Base-by-base conservation (phyloP, 2,329 filamentous ascomycete species). In the Neonectria sp. region DNA sequence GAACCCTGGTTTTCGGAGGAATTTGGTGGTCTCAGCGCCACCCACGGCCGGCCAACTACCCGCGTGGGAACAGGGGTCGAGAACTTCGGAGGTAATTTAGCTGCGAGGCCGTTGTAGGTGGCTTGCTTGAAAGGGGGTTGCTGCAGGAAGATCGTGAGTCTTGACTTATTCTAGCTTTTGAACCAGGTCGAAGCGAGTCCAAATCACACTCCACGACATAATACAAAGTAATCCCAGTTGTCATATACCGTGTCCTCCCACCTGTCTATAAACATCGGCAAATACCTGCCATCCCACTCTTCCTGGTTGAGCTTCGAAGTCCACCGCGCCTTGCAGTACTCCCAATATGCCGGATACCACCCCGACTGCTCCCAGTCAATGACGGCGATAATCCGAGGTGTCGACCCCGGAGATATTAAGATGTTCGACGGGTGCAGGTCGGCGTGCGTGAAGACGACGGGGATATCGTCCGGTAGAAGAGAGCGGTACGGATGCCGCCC, bases 271-370 rank as follows among this genome's bases (percentile, higher is more conserved):
- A 80, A 71, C 48, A 67, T 45, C 35, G 77, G 79, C 56, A 82
- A 61, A 59, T 79, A 80, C 37, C 63, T 76, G 1, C 55, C 69
- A 6, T 68, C 57, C 77, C 78, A 81, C 68, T 81, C 77, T 53
- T 78, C 75, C 40, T 76, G 64, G n/a, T 74, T 24, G 1, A 7
- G 6, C 35, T 17, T 58, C 68, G 29, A 61, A 31, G 37, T 64
- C 64, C 25, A 79, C 31, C 73, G 72, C 27, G 70, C 69, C 68
- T 79, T 79, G 40, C 70, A 77, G 60, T 72, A 77, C 67, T 80
- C 78, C 77, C 78, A 80, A 57, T 80, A 79, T 25, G 67, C 70
- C 6, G 79, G 78, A 68, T 79, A 79, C 76, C 77, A 79, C 2
- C 78, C 78, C 13, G 78, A 69, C 53, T 77, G 74, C 25, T 69